phyloP scores from a whole-genome alignment of 768 basidiomycete genomes.

The Leccinum obscurum region DNA sequence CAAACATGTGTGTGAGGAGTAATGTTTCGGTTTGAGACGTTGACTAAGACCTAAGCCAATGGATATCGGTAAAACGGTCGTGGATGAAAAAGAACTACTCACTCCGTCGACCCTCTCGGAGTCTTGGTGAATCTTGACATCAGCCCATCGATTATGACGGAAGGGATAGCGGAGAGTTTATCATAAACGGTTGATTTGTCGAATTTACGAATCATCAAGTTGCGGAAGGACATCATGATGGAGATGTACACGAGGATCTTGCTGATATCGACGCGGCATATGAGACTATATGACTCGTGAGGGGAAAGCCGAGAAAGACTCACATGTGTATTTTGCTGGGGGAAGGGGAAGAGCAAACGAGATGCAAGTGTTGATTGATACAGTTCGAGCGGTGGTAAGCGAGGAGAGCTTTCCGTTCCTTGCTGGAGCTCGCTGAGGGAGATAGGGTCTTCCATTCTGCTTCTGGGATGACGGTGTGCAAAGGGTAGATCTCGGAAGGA shows the following conservation, averaged over 20 bases:
- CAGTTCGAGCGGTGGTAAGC: conserved; percentile 66
- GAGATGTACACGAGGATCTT: conserved; percentile 82
- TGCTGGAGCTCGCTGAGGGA: conserved; percentile 41
- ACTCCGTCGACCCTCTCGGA: conserved; percentile 66
- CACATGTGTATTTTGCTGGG: conserved; percentile 64
- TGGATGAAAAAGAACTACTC: conserved; percentile 16
- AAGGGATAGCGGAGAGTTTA: conserved; percentile 58
- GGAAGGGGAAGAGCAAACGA: conserved; percentile 40
- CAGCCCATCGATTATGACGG: conserved; percentile 69
- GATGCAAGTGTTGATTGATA: conserved; percentile 63
- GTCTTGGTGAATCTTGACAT: conserved; percentile 80
- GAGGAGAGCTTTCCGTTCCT: conserved; percentile 55
- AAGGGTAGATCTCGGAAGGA: conserved; percentile 71
- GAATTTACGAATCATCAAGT: conserved; percentile 40
- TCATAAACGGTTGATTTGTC: conserved; percentile 56
- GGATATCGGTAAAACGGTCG: neutral
- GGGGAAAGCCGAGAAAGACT: conserved; percentile 23
- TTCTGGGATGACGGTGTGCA: conserved; percentile 77
- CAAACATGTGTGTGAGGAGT: conserved; percentile 77
- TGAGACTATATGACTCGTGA: conserved; percentile 1
- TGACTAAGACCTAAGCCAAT: conserved; percentile 38
- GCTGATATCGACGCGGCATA: conserved; percentile 37
- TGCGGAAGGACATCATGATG: conserved; percentile 72
- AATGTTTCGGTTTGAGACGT: conserved; percentile 73
- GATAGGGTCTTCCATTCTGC: conserved; percentile 77